Evolutionary conservation across 23 red algal species (phyloP).

Genomic region (Pyropia haitanensis): DNA sequence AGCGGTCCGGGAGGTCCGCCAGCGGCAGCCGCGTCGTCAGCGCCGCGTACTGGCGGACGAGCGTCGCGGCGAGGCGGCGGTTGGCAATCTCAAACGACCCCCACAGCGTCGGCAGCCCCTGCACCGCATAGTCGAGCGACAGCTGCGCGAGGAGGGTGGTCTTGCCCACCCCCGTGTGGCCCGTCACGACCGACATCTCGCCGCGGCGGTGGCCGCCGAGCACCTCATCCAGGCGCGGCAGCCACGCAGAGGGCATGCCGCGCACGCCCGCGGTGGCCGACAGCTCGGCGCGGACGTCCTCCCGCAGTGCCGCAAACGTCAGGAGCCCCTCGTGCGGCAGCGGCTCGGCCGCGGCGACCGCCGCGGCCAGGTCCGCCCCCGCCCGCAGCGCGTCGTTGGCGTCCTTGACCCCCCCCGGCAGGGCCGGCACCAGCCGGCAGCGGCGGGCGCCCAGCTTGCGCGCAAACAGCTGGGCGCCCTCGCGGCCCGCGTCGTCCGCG

Average conservation of each 20-base stretch:
- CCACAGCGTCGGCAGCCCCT: conserved; percentile 82
- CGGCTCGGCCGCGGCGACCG: conserved; percentile 16
- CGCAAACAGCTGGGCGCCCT: conserved; percentile 62
- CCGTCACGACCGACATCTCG: conserved; percentile 69
- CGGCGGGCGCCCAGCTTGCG: conserved; percentile 62
- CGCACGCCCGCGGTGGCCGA: conserved; percentile 13
- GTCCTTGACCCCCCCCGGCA: conserved; percentile 36
- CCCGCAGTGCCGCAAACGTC: conserved; percentile 54
- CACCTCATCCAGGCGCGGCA: conserved; percentile 55
- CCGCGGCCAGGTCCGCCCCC: conserved; percentile 41
- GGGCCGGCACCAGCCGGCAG: conserved; percentile 40
- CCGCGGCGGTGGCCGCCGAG: conserved; percentile 72
- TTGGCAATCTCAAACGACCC: conserved; percentile 81
- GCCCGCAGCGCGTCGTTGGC: conserved; percentile 70
- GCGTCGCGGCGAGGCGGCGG: conserved; percentile 30
- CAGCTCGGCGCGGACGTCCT: conserved; percentile 51
- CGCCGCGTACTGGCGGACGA: conserved; percentile 38
- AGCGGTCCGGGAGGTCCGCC: conserved; percentile 10
- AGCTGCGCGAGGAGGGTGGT: conserved; percentile 84
- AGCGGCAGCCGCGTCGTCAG: conserved; percentile 11
- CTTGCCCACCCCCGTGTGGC: conserved; percentile 90
- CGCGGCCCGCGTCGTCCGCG: conserved; percentile 64
- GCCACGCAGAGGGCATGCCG: conserved; percentile 36
- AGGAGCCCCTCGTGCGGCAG: conserved; percentile 68
- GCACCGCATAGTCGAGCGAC: conserved; percentile 74